Conservation (phyloP, 169 alveolate species). For the Plasmodium vinckei region DNA sequence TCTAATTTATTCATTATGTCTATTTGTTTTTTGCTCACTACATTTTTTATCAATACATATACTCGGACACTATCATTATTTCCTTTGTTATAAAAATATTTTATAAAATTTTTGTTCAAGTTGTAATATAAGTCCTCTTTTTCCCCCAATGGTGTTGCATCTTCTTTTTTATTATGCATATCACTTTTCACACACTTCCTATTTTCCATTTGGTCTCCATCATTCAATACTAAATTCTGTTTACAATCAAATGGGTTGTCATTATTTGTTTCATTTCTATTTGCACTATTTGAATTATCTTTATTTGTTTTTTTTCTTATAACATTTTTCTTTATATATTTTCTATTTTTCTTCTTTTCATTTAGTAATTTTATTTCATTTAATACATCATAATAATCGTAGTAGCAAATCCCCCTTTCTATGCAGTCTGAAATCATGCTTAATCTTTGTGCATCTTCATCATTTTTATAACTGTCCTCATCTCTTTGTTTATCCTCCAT, state of each 20-base stretch:
- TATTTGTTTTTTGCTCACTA: neutral
- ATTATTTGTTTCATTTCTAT: neutral
- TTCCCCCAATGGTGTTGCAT: neutral
- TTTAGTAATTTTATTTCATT: slow-evolving; percentile 9
- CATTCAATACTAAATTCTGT: neutral
- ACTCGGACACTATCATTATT: slow-evolving; percentile 17
- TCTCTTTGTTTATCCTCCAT: neutral
- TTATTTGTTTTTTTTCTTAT: slow-evolving; percentile 1
- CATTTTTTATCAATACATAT: slow-evolving; percentile 43
- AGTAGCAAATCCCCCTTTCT: slow-evolving; percentile 25
- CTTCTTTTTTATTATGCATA: neutral
- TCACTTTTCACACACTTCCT: slow-evolving; percentile 2
- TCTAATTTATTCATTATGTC: neutral
- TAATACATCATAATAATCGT: slow-evolving; percentile 41
- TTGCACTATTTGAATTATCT: neutral
- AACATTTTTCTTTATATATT: neutral
- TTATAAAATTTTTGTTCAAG: slow-evolving; percentile 45
- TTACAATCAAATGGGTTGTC: neutral
- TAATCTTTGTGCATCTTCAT: neutral
- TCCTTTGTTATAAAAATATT: slow-evolving; percentile 61
- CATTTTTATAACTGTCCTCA: neutral
- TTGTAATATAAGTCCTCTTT: slow-evolving; percentile 3
- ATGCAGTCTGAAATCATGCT: neutral
- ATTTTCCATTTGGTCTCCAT: neutral
- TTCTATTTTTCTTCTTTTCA: slow-evolving; percentile 12